Evolutionary conservation across 805 yeast species (phyloP), one percentile per base, ranked within the genome.

Genomic region (Starmerella bombicola): DNA sequence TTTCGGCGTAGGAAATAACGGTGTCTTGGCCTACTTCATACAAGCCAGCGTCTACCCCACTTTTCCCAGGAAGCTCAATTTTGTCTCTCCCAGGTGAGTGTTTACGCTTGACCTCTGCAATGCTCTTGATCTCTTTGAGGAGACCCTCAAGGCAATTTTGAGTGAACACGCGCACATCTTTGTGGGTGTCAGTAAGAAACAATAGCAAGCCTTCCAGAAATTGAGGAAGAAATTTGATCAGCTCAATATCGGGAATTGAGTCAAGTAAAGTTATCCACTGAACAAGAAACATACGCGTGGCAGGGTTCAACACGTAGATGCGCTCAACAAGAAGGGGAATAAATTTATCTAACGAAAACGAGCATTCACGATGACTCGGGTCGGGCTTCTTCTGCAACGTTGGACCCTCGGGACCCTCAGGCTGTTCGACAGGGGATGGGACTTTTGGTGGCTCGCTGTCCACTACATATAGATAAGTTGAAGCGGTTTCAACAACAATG

Each of bases 221-320:
- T 29, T 86, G 80, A 1, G 98, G 95, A 35, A 91, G 65, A 56
- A 80, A 91, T 0, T 93, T 73, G 16, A 91, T 75, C 43, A 91
- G 65, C 52, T 88, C 95, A 40, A 88, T 66, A 39, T 88, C 93
- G 0, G 98, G 97, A 6, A 86, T 83, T 9, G 91, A 84, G 59
- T 88, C 91, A 36, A 91, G 66, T n/a, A 91, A 71, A 48, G 84
- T 80, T 35, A 91, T 69, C 98, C 98, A 91, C 38, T 93, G 82
- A 10, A 91, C 88, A 42, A 91, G 64, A 54, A 91, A 91, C 64
- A 84, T 79, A 49, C 95, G 70, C 0, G 96, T 85, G 55, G 80
- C 82, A 1, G 97, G 95, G 53, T 91, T 93, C 24, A 83, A 79
- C 1, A 91, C 86, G 55, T 83, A 83, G 62, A 91, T 83, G 49